Base-by-base conservation (phyloP, 257 asterid genomes). In the Solanum pennellii region DNA sequence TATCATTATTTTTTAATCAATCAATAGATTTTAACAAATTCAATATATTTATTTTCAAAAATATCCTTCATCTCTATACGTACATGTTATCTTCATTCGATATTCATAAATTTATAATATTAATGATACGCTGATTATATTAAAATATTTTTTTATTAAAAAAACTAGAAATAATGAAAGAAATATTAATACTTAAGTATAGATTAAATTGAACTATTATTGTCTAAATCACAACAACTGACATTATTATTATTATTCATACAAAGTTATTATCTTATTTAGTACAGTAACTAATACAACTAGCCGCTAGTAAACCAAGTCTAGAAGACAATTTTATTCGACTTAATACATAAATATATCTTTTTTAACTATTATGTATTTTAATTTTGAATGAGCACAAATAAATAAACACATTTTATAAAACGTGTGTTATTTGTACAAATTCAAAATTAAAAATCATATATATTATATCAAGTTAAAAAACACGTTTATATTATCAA, bases 331-430 rank as follows among this genome's bases (percentile, higher is more conserved):
- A 52, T 52, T 18, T 52, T 52, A 52, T 52, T 49, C 3, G 9
- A 16, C 9, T 1, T 49, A 49, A 15, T 49, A 49, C 0, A 49
- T 49, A 49, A 15, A 15, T 52, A 49, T 49, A 0, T 49, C 0
- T 1, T 47, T 5, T 37, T 33, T 33, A 33, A 33, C 0, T 33
- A 0, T 47, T 47, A 47, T 47, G 9, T 1, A 52, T 16, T 52
- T 16, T 9, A 52, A 18, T 56, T 56, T 18, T 18, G 5, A 7
- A 56, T 3, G 0, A 0, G 1, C n/a, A 18, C 1, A 56, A 56
- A 1, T 56, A 7, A 0, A 56, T 0, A 18, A 4, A 56, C 1
- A 3, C 11, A 0, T 52, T 11, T 52, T 52, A 16, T 52, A 52
- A 0, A 0, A 52, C 20, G 2, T 23, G 5, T 56, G 2, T 18